A percentile compares a stretch with the other conserved stretches of the same genome.
Conservation (phyloP, 2,329 filamentous ascomycete genomes). For the Hypoxylon sp. region DNA sequence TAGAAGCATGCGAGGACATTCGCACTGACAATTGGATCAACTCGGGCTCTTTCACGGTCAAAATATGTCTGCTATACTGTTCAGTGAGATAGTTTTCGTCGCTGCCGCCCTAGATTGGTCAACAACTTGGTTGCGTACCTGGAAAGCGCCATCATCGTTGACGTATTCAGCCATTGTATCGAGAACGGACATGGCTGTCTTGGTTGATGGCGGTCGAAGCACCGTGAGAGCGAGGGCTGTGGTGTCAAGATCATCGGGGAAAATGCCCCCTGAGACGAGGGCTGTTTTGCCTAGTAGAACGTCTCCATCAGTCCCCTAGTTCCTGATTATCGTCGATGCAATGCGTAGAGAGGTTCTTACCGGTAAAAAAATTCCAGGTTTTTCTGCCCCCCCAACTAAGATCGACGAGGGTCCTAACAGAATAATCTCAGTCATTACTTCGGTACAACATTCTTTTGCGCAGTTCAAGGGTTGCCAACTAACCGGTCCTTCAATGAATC, state of each 20-base stretch:
- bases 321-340: background rate
- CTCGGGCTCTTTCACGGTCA: constrained; percentile 47
- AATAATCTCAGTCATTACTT: constrained; percentile 6
- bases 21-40: constrained; percentile 51
- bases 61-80: constrained; percentile 52
- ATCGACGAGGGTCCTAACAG: constrained; percentile 23
- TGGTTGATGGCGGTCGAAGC: constrained; percentile 40
- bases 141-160: constrained; percentile 47
- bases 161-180: constrained; percentile 40
- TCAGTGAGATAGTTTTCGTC: background rate
- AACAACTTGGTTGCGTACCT: constrained; percentile 39
- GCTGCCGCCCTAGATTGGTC: background rate
- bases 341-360: constrained; percentile 10
- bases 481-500: constrained; percentile 21
- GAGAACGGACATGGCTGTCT: constrained; percentile 17
- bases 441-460: background rate
- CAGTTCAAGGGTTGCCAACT: background rate
- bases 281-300: constrained; percentile 48
- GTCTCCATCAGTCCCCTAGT: constrained; percentile 23
- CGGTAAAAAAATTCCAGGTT: constrained; percentile 33
- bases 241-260: constrained; percentile 56
- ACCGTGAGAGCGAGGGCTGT: constrained; percentile 53
- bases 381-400: constrained; percentile 28
- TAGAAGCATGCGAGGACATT: constrained; percentile 56
- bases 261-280: constrained; percentile 51